Conservation (phyloP, 1,139 yeast species). For the Lodderomyces orthopsilosis region DNA sequence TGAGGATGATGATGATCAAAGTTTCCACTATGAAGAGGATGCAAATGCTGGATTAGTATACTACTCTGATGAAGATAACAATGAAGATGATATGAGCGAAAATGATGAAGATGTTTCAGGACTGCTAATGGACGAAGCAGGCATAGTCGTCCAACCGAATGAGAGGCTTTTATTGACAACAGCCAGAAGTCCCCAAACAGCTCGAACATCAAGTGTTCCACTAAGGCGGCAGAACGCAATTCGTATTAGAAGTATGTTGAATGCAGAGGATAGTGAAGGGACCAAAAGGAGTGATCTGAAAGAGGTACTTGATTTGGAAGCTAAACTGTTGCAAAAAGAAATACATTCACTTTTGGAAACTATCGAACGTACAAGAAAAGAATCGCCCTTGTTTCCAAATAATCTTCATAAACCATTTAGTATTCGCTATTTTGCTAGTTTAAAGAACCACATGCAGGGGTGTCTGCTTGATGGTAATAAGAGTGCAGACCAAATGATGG, state of each 20-base stretch:
- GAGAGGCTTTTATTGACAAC: conserved; percentile 28
- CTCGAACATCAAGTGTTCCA: conserved; percentile 9
- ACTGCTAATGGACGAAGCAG: conserved; percentile 7
- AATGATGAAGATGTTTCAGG: not conserved
- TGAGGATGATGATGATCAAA: conserved; percentile 14
- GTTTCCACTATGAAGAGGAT: conserved; percentile 13
- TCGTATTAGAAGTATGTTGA: conserved; percentile 11
- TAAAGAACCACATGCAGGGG: conserved; percentile 3
- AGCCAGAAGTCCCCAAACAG: conserved; percentile 21
- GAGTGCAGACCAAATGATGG: conserved; percentile 21
- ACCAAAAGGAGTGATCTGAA: not conserved
- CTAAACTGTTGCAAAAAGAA: conserved; percentile 13
- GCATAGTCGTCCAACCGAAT: conserved; percentile 18
- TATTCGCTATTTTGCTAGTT: conserved; percentile 1
- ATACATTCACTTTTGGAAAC: conserved; percentile 8
- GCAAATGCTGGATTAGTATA: conserved; percentile 5
- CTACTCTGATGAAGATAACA: conserved; percentile 7
- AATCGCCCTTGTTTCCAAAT: conserved; percentile 12
- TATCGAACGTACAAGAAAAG: conserved; percentile 1
- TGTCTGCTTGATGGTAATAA: not conserved
- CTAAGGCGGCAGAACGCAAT: conserved; percentile 23
- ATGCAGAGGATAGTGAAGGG: not conserved
- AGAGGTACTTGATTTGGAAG: conserved; percentile 3
- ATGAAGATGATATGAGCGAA: conserved; percentile 11
- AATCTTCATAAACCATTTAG: conserved; percentile 4